Base-by-base conservation (phyloP, 2,329 filamentous ascomycete species). In the Pseudopyricularia cyperi region DNA sequence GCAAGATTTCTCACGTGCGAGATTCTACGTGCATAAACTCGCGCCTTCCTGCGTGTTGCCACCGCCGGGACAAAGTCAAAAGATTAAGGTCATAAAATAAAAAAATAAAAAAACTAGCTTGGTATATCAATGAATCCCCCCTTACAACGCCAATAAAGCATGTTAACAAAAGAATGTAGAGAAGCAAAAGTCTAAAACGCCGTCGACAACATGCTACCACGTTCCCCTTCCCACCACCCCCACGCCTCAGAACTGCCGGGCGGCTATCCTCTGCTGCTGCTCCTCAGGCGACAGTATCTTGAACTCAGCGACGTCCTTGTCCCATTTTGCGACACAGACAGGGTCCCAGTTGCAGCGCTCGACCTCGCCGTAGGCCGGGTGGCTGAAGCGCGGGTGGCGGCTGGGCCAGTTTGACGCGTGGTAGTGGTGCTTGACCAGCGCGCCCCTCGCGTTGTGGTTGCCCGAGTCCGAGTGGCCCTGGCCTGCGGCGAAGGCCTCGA, bases 391-490 rank as follows among this genome's bases (percentile, higher is more conserved):
- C 1, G 79, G 82, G 61, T 87, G 83, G 3, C 71, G 71, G 51
- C 74, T 76, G 2, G 83, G 84, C 84, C 84, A 87, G 54, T 79
- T 77, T 1, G 82, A 87, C 1, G 84, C 84, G 63, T 87, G 84
- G 60, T 86, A 88, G 63, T 87, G 82, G 61, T 88, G 84, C 63
- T 82, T 84, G 24, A 87, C 82, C 1, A 87, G 69, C 2, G 84
- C 83, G 19, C 74, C 74, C 50, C 80, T 72, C 1, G 82, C 73
- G 50, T 83, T 75, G 63, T 87, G 83, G 59, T 82, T 86, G 14
- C 83, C 83, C 0, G 82, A 85, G 61, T 87, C 77, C 0, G 83
- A 87, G 63, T 87, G 83, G 12, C 83, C 83, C 63, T 87, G 83
- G 12, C 83, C 83, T 0, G 83, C 83, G 14, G 83, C 83, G 57